Evolutionary conservation across 179 eudicot genomes (phyloP).

Genomic region (Kewa caespitosa): DNA sequence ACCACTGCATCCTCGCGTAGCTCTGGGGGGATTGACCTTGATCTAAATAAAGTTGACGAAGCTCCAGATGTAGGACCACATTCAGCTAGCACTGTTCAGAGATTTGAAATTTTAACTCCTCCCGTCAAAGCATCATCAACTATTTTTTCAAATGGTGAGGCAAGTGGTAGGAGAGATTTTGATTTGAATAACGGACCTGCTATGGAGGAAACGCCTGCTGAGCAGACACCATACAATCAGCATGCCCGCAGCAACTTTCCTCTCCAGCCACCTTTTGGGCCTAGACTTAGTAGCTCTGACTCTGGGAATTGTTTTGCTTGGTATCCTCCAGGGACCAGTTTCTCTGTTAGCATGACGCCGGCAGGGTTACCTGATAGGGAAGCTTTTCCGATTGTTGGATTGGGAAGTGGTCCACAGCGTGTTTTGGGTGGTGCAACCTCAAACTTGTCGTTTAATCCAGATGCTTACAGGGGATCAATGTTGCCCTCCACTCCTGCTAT

Average conservation of each 20-base stretch:
- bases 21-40: slow-evolving; percentile 69
- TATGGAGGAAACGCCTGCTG: slow-evolving; percentile 47
- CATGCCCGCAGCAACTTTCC: slow-evolving; percentile 31
- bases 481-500: slow-evolving; percentile 74
- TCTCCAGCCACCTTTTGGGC: slow-evolving; percentile 36
- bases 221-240: slow-evolving; percentile 26
- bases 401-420: slow-evolving; percentile 47
- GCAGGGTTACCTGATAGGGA: slow-evolving; percentile 57
- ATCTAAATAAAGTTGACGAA: slow-evolving; percentile 74
- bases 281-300: slow-evolving; percentile 47
- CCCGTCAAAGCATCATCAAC: slow-evolving; percentile 33
- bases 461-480: slow-evolving; percentile 64
- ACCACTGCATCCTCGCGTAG: slow-evolving; percentile 23
- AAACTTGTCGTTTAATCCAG: slow-evolving; percentile 44
- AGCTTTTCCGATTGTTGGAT: slow-evolving; percentile 44
- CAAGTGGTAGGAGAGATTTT: slow-evolving; percentile 57
- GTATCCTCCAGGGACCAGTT: slow-evolving; percentile 57
- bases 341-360: slow-evolving; percentile 49
- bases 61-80: slow-evolving; percentile 46
- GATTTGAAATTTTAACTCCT: slow-evolving; percentile 26
- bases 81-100: slow-evolving; percentile 27
- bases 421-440: slow-evolving; percentile 44
- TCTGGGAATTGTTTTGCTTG: slow-evolving; percentile 53
- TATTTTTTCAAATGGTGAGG: slow-evolving; percentile 36
- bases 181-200: slow-evolving; percentile 88